Conservation (phyloP, 768 basidiomycete species). For the Sporobolomyces pararoseus region DNA sequence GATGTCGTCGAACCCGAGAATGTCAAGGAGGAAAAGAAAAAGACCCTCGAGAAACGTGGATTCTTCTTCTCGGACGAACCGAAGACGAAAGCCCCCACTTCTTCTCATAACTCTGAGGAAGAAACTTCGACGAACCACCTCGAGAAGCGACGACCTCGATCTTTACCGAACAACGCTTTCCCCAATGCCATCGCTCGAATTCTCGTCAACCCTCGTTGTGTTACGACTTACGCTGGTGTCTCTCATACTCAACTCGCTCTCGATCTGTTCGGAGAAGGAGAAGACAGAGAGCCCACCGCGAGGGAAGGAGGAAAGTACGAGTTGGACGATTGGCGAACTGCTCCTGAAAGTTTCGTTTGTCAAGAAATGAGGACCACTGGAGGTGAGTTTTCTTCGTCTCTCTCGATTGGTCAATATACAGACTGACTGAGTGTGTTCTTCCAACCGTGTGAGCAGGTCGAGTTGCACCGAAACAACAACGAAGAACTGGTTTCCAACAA, state of each 20-base stretch:
- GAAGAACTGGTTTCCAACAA: slow-evolving; percentile 64
- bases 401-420: neutral
- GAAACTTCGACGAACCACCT: slow-evolving; percentile 25
- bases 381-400: slow-evolving; percentile 33
- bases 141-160: slow-evolving; percentile 50
- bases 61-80: slow-evolving; percentile 16
- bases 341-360: slow-evolving; percentile 96
- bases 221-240: slow-evolving; percentile 96
- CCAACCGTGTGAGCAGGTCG: slow-evolving; percentile 56
- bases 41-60: slow-evolving; percentile 37
- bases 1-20: slow-evolving; percentile 50
- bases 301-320: slow-evolving; percentile 62
- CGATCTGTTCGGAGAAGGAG: slow-evolving; percentile 83
- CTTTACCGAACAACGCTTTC: slow-evolving; percentile 80
- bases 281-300: slow-evolving; percentile 57
- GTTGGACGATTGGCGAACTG: slow-evolving; percentile 90
- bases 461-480: slow-evolving; percentile 80
- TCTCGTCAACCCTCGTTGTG: slow-evolving; percentile 90
- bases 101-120: neutral
- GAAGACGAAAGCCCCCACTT: neutral
- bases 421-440: neutral
- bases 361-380: slow-evolving; percentile 66
- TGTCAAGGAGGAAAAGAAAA: slow-evolving; percentile 50
- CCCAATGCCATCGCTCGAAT: slow-evolving; percentile 71
- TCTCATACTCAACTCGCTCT: slow-evolving; percentile 92